Evolutionary conservation across 441 rosid genomes (phyloP), one percentile per base, ranked within the genome.

Genomic region (Oxalis stricta): DNA sequence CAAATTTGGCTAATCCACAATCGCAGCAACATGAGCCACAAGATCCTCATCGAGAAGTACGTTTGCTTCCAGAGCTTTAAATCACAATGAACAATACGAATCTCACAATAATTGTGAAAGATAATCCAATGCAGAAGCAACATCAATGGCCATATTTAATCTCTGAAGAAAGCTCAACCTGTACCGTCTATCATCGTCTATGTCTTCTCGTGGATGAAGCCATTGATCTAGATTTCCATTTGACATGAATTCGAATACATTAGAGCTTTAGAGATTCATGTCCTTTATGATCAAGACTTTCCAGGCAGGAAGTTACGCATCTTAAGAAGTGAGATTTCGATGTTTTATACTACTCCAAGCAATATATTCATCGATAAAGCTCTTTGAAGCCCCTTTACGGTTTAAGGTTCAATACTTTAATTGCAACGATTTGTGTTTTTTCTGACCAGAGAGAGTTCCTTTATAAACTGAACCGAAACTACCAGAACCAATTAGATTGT

Each of bases 71-170:
- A n/a, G n/a, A 68, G 68, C 44, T 67, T 67, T 11, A 60, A 45
- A 44, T 65, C 66, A n/a, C 66, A 60, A 41, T 65, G 70, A 14
- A 53, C 71, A 33, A 71, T 63, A 0, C 68, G 56, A 14, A 55
- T 64, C 15, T 46, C 56, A n/a, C 56, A 65, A 17, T 41, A 18
- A 42, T 60, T 48, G 40, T 69, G 78, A 18, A n/a, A 71, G 82
- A 59, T 71, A 71, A 13, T 71, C 64, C 61, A 75, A 44, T 18
- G 82, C 82, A 5, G 55, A 60, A 39, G 70, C 75, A 18, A 69
- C 51, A 18, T 66, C 70, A 14, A 60, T 56, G 14, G 64, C 70
- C n/a, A 72, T 65, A 12, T 55, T 59, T 10, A 69, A 33, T 53
- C 66, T 54, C 50, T 52, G 62, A n/a, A 38, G 19, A 14, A 73